Conservation (phyloP, 768 basidiomycete species). For the Boletellus emodensis region DNA sequence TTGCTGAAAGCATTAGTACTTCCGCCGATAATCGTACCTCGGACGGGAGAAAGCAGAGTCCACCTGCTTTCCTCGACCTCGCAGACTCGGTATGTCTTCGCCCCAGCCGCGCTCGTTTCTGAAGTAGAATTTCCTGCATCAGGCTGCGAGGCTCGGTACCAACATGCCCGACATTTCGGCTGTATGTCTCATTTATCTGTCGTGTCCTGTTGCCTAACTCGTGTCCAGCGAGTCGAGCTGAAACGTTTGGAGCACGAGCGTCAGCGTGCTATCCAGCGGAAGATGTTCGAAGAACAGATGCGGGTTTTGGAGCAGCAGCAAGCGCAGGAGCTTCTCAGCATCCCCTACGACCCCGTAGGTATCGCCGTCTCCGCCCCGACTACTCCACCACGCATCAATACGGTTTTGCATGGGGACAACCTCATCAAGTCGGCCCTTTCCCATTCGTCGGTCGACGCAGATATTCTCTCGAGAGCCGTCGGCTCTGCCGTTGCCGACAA, state of each 20-base stretch:
- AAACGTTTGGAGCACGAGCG: constrained; percentile 86
- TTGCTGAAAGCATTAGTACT: constrained; percentile 65
- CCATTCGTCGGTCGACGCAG: constrained; percentile 54
- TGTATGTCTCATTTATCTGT: constrained; percentile 44
- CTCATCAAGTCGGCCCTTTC: constrained; percentile 41
- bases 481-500: constrained; percentile 67
- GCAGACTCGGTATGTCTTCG: constrained; percentile 78
- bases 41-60: constrained; percentile 79
- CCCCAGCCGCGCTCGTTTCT: constrained; percentile 6
- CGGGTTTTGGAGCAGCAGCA: constrained; percentile 88
- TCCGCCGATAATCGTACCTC: constrained; percentile 68
- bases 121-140: constrained; percentile 4
- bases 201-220: constrained; percentile 2
- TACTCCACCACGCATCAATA: constrained; percentile 77
- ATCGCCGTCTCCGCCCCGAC: constrained; percentile 87
- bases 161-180: constrained; percentile 85
- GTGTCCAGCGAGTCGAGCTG: constrained; percentile 72
- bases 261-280: constrained; percentile 80
- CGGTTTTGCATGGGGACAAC: constrained; percentile 59
- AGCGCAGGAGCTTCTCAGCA: constrained; percentile 73
- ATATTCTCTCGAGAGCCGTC: constrained; percentile 64
- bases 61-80: constrained; percentile 89
- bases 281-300: constrained; percentile 96
- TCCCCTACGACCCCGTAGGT: constrained; percentile 62
- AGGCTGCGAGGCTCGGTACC: constrained; percentile 82